Percentiles rank a stretch among this genome's conserved stretches.
These are phyloP conservation scores for Penicillium coffeae DNA, from an alignment of 495 filamentous ascomycete genomes.

Conservation along the genomic window DNA sequence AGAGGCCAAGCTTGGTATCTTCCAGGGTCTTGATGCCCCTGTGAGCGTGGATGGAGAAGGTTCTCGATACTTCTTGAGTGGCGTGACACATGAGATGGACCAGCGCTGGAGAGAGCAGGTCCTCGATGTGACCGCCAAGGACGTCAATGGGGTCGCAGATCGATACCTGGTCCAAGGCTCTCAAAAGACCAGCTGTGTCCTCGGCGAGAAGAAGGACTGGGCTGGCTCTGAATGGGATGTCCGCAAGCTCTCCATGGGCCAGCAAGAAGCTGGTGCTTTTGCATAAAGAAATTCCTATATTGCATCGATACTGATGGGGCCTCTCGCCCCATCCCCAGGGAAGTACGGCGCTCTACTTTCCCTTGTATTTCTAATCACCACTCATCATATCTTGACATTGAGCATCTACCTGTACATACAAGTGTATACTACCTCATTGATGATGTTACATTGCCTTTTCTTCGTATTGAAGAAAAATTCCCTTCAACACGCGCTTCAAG, in stretches of 20 bases:
- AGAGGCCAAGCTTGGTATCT: slow-evolving; percentile 92
- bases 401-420: slow-evolving; percentile 26
- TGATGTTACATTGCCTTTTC: slow-evolving; percentile 12
- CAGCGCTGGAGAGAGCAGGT: slow-evolving; percentile 81
- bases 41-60: slow-evolving; percentile 84
- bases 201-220: slow-evolving; percentile 85
- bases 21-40: slow-evolving; percentile 94
- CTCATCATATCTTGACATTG: slow-evolving; percentile 4
- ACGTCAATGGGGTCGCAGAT: slow-evolving; percentile 78
- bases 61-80: slow-evolving; percentile 76
- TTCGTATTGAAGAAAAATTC: slow-evolving; percentile 2
- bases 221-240: slow-evolving; percentile 45
- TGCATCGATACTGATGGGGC: too few relatives aligned
- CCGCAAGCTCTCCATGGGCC: slow-evolving; percentile 42
- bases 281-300: background rate
- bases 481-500: slow-evolving; percentile 13
- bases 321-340: too few relatives aligned
- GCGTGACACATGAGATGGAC: slow-evolving; percentile 84
- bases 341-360: background rate
- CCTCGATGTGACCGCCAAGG: slow-evolving; percentile 77
- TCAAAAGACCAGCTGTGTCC: slow-evolving; percentile 55
- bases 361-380: slow-evolving; percentile 21
- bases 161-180: slow-evolving; percentile 71
- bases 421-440: slow-evolving; percentile 13
- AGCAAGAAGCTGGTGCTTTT: background rate